A percentile compares a stretch with the other conserved stretches of the same genome.
Evolutionary conservation across 2,329 filamentous ascomycete genomes (phyloP).

Genomic region (Sclerotinia sclerotiorum): DNA sequence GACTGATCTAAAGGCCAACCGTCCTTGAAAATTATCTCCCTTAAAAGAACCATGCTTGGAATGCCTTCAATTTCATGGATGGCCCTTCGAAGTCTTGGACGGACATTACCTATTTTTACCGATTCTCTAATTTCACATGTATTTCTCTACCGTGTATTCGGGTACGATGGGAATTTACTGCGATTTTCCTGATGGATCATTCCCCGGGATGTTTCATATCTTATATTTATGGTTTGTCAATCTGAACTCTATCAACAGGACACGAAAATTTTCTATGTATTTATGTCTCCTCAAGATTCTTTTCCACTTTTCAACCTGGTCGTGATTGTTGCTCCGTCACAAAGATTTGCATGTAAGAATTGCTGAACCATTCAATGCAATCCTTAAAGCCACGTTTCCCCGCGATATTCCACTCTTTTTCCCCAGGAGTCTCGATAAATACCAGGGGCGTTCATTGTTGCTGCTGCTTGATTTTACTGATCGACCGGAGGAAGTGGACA

Average conservation of each 20-base stretch:
- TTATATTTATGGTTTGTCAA: not conserved
- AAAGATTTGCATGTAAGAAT: not conserved
- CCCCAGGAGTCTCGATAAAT: not conserved
- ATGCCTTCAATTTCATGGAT: conserved; percentile 13
- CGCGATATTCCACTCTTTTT: not conserved
- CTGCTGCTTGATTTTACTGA: too few relatives aligned
- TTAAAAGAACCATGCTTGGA: not conserved
- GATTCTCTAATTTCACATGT: not conserved
- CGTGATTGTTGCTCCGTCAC: not conserved
- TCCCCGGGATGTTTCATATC: not conserved
- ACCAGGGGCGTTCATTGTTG: not conserved
- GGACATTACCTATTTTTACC: not conserved
- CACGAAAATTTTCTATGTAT: not conserved
- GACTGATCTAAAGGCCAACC: not conserved
- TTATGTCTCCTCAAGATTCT: not conserved
- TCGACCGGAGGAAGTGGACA: not conserved
- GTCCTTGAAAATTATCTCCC: not conserved
- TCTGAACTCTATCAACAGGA: not conserved
- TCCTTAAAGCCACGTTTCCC: not conserved
- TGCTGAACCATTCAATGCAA: not conserved
- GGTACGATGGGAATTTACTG: not conserved
- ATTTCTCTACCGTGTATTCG: not conserved
- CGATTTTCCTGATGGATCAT: not conserved
- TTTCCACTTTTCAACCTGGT: not conserved
- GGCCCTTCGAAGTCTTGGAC: not conserved